Evolutionary conservation across 345 rosid genomes (phyloP), one percentile per base, ranked within the genome.

Genomic region (Hirschfeldia incana): DNA sequence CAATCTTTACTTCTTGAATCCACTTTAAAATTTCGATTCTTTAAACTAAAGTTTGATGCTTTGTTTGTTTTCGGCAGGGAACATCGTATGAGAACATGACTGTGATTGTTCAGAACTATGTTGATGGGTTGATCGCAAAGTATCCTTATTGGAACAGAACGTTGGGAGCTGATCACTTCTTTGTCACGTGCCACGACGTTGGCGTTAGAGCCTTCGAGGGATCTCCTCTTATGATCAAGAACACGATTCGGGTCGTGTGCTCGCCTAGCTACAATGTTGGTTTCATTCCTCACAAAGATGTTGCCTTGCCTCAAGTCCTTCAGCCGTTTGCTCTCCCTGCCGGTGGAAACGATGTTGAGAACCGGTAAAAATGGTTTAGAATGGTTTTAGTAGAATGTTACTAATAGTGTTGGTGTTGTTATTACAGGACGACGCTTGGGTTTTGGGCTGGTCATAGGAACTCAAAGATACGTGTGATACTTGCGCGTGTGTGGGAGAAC

Each of bases 401-500:
- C 59, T 67, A 15, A 80, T 16, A 13, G 9, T 55, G 71, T 16
- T 36, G 26, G 16, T 66, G 65, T 2, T 10, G 13, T 2, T 51
- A 69, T 81, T 85, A 87, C 89, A 93, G 99, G 92, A 90, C 92
- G 30, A 67, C 84, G 0, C 98, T 93, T 83, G 97, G 97, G 17
- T 96, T 96, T 80, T 93, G 99, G 99, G 97, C 98, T 46, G 99
- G 98, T 77, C 97, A 92, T 80, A 84, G 98, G 21, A 93, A 90
- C 85, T 93, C 99, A 3, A 95, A 89, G 83, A 95, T 95, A 68
- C 86, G 99, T 67, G 99, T 95, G 30, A 89, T 93, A 81, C 86
- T 95, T 82, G 98, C 99, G n/a, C 94, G 92, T n/a, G 92, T 89
- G 0, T 93, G 99, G 98, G 98, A 92, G 84, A 96, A 96, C 70